Percentiles rank a stretch among this genome's conserved stretches.
Evolutionary conservation across 1,284 basidiomycete genomes (phyloP).

Genomic region (Tilletia indica): DNA sequence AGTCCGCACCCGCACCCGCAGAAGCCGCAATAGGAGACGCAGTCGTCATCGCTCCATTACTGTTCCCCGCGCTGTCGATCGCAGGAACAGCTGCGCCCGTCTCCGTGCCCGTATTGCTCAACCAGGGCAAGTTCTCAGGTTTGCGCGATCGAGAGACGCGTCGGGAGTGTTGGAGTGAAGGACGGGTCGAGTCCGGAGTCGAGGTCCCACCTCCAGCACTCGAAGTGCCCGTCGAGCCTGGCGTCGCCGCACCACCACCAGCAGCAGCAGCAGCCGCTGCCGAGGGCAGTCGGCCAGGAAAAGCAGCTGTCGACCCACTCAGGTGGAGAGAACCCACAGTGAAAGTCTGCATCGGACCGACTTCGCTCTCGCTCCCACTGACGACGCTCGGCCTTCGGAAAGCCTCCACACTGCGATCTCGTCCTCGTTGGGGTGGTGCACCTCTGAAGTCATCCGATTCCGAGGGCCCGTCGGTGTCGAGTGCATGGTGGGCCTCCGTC

Average conservation of each 20-base stretch:
- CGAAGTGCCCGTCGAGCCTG: conserved; percentile 31
- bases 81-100: not conserved
- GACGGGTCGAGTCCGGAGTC: conserved; percentile 24
- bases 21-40: not conserved
- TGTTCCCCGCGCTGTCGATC: not conserved
- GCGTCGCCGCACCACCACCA: conserved; percentile 27
- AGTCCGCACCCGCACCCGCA: no score
- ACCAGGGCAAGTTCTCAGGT: conserved; percentile 36
- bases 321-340: conserved; percentile 30
- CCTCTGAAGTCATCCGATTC: conserved; percentile 7
- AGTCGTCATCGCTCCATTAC: not conserved
- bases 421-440: not conserved
- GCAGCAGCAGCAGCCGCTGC: not conserved
- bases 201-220: conserved; percentile 27
- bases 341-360: conserved; percentile 28
- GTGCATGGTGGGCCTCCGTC: not conserved
- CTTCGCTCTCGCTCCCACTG: conserved; percentile 15
- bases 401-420: not conserved
- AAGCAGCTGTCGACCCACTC: not conserved
- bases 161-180: not conserved
- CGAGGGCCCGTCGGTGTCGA: conserved; percentile 3
- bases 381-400: conserved; percentile 9
- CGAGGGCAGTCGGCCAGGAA: no score
- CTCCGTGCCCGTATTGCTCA: conserved; percentile 24
- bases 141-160: conserved; percentile 35